Evolutionary conservation across 2,329 filamentous ascomycete species (phyloP), one percentile per base, ranked within the genome.

Genomic region (Fusarium zealandicum): DNA sequence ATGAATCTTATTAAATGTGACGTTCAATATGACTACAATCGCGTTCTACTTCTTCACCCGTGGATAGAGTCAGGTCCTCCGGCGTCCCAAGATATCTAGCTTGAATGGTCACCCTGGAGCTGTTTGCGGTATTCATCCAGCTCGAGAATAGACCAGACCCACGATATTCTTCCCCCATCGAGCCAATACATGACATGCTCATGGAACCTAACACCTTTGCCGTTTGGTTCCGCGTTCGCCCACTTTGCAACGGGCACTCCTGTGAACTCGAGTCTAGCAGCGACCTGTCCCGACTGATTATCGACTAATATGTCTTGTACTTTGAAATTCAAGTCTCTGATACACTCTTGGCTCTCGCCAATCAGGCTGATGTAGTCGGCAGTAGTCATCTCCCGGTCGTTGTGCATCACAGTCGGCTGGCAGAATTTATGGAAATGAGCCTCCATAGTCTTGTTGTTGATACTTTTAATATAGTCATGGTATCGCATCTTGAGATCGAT

Each of bases 111-210:
- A 17, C 16, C 14, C 38, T 28, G n/a, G 13, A 54, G 28, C 4
- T 56, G 51, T 3, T 36, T 18, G 14, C 59, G 27, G 17, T 62
- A 63, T 0, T 30, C 17, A 0, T 59, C 48, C 4, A 63, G 30
- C 5, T 63, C 60, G 4, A 63, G 44, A 2, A 57, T 39, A 14
- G 60, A 63, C 60, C 56, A 57, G 3, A 63, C 56, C 48, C 60
- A 54, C 1, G 49, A 32, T 9, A 63, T 51, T 9, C 22, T 60
- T 1, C 46, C 52, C 0, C 35, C 6, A 0, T 54, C 42, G 8
- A 63, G 14, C 60, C 45, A 63, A 18, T 63, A 63, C 56, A 63
- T 63, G 2, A 57, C 59, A 57, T 63, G 52, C 2, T 63, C 59
- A 13, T 63, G 56, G 2, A 63, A 63, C n/a, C 16, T 43, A 2